Evolutionary conservation across 306 rosid genomes (phyloP).

Genomic region (Hylodesmum podocarpum): DNA sequence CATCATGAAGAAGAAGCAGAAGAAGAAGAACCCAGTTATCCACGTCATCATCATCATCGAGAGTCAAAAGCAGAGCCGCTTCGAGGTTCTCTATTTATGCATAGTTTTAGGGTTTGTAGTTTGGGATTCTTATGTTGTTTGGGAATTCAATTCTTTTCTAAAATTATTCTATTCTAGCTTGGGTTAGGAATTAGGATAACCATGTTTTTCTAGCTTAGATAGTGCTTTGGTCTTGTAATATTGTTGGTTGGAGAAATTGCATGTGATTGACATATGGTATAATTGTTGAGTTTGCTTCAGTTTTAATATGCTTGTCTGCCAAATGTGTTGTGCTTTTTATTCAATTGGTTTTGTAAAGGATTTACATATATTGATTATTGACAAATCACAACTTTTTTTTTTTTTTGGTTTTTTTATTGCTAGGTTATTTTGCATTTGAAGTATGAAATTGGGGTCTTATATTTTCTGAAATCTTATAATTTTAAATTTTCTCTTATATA

Average conservation of each 20-base stretch:
- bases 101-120: not conserved
- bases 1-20: not conserved
- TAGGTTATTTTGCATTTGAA: not conserved
- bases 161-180: not conserved
- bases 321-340: not conserved
- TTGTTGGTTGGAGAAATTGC: not conserved
- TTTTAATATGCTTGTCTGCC: not conserved
- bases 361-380: not conserved
- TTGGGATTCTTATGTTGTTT: not conserved
- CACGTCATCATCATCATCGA: not conserved
- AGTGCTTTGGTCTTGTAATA: not conserved
- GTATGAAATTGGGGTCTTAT: not conserved
- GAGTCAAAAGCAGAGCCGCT: not conserved
- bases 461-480: not conserved
- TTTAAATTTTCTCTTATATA: not conserved
- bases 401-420: not conserved
- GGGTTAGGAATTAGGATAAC: not conserved
- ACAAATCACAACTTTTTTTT: constrained; percentile 7
- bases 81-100: not conserved
- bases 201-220: not conserved
- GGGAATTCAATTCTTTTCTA: not conserved
- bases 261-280: not conserved
- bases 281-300: not conserved
- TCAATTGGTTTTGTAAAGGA: not conserved
- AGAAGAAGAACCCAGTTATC: not conserved